Evolutionary conservation across 2,329 filamentous ascomycete genomes (phyloP).

Genomic region (Fusarium luffae): DNA sequence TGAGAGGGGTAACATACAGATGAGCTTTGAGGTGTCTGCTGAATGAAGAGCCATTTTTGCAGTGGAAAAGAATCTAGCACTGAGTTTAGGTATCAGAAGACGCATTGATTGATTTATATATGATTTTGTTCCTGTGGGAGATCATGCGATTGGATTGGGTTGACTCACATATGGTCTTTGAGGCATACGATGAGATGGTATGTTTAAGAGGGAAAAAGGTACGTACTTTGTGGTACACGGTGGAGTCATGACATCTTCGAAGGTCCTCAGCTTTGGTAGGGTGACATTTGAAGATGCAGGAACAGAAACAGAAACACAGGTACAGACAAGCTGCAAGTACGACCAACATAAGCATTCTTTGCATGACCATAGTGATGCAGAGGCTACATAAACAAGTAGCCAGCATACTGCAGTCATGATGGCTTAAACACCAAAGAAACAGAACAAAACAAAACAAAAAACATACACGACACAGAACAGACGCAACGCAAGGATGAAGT

Average conservation of each 20-base stretch:
- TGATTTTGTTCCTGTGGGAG: conserved; percentile 4
- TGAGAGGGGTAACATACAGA: conserved; percentile 54
- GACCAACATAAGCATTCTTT: not conserved
- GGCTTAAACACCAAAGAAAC: not conserved
- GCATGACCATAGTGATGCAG: not conserved
- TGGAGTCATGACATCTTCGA: conserved; percentile 41
- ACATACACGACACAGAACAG: conserved; percentile 21
- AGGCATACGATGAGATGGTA: conserved; percentile 30
- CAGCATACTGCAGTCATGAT: not conserved
- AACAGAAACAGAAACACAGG: not conserved
- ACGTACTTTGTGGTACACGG: conserved; percentile 29
- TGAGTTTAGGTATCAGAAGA: conserved; percentile 12
- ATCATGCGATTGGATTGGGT: conserved; percentile 24
- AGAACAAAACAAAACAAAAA: not conserved
- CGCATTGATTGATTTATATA: conserved; percentile 41
- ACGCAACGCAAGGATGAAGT: conserved; percentile 23
- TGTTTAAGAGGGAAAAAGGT: conserved; percentile 25
- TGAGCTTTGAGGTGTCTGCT: conserved; percentile 57
- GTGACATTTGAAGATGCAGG: conserved; percentile 10
- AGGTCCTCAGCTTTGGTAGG: conserved; percentile 1
- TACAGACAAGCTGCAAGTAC: not conserved
- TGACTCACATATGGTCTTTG: conserved; percentile 22
- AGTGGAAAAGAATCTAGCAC: conserved; percentile 38
- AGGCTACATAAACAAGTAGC: not conserved
- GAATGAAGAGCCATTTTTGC: conserved; percentile 59